Base-by-base conservation (phyloP, 1,284 basidiomycete genomes). In the Macrocystidia cucumis region DNA sequence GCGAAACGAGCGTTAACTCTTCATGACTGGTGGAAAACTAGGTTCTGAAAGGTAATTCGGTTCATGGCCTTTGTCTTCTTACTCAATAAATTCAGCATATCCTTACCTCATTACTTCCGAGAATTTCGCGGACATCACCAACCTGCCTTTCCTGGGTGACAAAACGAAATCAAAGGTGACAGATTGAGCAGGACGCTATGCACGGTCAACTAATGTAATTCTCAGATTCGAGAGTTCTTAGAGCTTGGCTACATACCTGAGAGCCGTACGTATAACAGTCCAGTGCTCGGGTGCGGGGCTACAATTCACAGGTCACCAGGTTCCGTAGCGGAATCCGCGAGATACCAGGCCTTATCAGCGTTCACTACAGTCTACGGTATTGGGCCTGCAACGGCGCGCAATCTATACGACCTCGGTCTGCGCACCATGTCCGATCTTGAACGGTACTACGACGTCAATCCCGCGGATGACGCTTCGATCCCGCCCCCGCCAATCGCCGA, bases 301-400 rank as follows among this genome's bases (percentile, higher is more conserved):
- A 9, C 2, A 3, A 21, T 17, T 12, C 11, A 12, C 19, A 37
- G 8, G 17, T 27, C n/a, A 14, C 21, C 43, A 84, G 81, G 66
- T 44, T 59, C 50, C 1, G 69, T 71, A 14, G 52, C 56, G 4
- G 46, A 49, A 2, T 74, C 75, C 1, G 48, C 64, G 27, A 70
- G 79, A 22, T 86, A 73, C 51, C 55, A 61, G 29, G 55, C 72
- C 0, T 63, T 88, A 2, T 66, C 67, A 0, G 49, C 61, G 0
- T 82, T 90, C 44, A 63, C 69, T n/a, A 63, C 67, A 1, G 59
- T 89, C 40, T 76, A 90, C 35, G 81, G 84, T 5, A 77, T 90
- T 22, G 86, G 85, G 5, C 64, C 82, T 0, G 55, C 60, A n/a
- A 81, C 69, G 2, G 81, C 84, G 3, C 69, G 74, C 4, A 59